Base-by-base conservation (phyloP, 169 alveolate genomes). In the Babesia divergens region DNA sequence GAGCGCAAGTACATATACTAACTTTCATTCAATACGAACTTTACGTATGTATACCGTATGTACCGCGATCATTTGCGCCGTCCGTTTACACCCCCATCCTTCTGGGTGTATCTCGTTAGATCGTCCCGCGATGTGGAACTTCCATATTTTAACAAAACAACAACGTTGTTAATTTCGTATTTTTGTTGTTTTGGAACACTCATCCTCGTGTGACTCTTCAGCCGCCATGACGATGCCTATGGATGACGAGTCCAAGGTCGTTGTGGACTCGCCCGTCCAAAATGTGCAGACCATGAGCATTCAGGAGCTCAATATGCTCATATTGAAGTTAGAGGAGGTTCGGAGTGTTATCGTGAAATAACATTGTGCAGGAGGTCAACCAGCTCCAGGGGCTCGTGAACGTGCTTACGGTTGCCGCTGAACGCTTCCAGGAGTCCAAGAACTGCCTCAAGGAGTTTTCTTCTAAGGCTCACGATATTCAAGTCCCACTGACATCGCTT, bases 401-500 rank as follows among this genome's bases (percentile, higher is more conserved):
- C 26, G 82, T 71, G n/a, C 56, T 80, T 14, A 60, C 81, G 35
- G 60, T 58, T 43, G 88, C 88, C 6, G 49, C 46, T 5, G 88
- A 80, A 50, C 67, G 77, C 14, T 58, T 80, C 67, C 67, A 69
- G 47, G 88, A 69, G 47, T 80, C 83, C 66, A 68, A 70, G 31
- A 69, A 38, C 35, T 66, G 79, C 43, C 43, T 80, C 40, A 26
- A 37, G 11, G 88, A 80, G 18, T 34, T 80, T 34, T 31, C 54
- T 55, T 29, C 22, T 6, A 18, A 34, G 46, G 24, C 24, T 29
- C 26, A 37, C 20, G 74, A 80, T 40, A 65, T 80, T 1, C 82
- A 69, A 40, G 79, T 70, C 31, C 88, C 88, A 4, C 69, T 80
- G n/a, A 80, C 88, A 13, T 80, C 88, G 3, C 77, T 80, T 9